Conservation (phyloP, 1,284 basidiomycete species). For the Pascua guehoae region DNA sequence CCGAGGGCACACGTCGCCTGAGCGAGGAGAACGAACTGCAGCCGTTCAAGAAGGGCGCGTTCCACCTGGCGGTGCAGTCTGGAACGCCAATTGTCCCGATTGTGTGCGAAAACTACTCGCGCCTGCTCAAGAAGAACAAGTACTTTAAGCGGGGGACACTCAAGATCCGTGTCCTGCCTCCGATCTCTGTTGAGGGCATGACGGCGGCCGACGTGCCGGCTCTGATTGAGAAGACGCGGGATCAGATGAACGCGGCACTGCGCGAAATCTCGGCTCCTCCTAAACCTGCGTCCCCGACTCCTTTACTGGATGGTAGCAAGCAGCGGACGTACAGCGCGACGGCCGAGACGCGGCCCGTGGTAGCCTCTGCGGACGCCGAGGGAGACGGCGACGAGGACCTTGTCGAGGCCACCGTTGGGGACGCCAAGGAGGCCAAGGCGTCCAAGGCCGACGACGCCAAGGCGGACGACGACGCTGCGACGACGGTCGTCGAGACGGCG, state of each 20-base stretch:
- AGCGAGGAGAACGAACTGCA: slow-evolving; percentile 64
- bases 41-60: slow-evolving; percentile 97
- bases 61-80: slow-evolving; percentile 87
- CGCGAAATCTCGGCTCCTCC: slow-evolving; percentile 28
- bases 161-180: slow-evolving; percentile 60
- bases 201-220: slow-evolving; percentile 49
- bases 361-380: not conserved
- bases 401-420: not conserved
- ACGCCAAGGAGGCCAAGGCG: not conserved
- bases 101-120: slow-evolving; percentile 91
- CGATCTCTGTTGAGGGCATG: slow-evolving; percentile 52
- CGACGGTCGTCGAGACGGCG: not conserved
- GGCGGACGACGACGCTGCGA: not conserved
- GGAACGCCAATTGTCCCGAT: slow-evolving; percentile 82
- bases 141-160: slow-evolving; percentile 77
- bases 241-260: slow-evolving; percentile 49
- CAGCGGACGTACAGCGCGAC: slow-evolving; percentile 7
- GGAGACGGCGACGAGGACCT: slow-evolving; percentile 5
- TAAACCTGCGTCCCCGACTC: not conserved
- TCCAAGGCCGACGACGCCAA: too few relatives aligned
- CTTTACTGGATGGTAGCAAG: slow-evolving; percentile 4
- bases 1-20: slow-evolving; percentile 82
- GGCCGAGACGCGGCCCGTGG: slow-evolving; percentile 2
- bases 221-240: slow-evolving; percentile 50
- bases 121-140: slow-evolving; percentile 68